These are phyloP conservation scores for Inonotus obliquus DNA, from an alignment of 1,284 basidiomycete genomes.

Conservation along the genomic window DNA sequence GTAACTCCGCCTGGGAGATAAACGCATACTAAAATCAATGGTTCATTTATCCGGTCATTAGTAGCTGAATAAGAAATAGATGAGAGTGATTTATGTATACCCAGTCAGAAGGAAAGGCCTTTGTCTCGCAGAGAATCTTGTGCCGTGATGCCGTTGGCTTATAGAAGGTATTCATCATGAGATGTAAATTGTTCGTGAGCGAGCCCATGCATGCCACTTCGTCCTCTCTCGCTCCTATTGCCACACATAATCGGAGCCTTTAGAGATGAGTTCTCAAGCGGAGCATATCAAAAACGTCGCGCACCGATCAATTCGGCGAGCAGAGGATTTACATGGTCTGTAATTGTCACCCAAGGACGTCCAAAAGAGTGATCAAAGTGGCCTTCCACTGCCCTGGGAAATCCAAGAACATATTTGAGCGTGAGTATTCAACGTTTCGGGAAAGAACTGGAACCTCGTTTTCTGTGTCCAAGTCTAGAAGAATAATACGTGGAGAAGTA, in stretches of 20 bases:
- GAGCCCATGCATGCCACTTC: conserved; percentile 96
- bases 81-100: conserved; percentile 42
- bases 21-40: conserved; percentile 80
- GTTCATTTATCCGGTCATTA: not conserved
- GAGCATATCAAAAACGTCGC: conserved; percentile 23
- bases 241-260: conserved; percentile 11
- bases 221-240: conserved; percentile 71
- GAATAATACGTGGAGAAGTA: conserved; percentile 4
- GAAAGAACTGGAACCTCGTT: not conserved
- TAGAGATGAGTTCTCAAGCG: not conserved
- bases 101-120: conserved; percentile 95
- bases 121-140: conserved; percentile 95
- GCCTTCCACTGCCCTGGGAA: conserved; percentile 76
- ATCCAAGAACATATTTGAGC: conserved; percentile 1
- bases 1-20: conserved; percentile 78
- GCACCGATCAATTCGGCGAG: conserved; percentile 81
- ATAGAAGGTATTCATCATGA: conserved; percentile 93
- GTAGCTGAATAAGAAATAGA: not conserved
- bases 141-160: conserved; percentile 77
- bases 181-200: conserved; percentile 91
- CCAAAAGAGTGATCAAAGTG: conserved; percentile 87
- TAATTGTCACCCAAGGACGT: conserved; percentile 82
- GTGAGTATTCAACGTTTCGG: conserved; percentile 14
- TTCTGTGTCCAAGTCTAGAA: not conserved
- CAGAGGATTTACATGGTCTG: conserved; percentile 68